These are phyloP conservation scores for Alternaria angustiovoidea DNA, from an alignment of 2,329 filamentous ascomycete species.

Conservation along the genomic window DNA sequence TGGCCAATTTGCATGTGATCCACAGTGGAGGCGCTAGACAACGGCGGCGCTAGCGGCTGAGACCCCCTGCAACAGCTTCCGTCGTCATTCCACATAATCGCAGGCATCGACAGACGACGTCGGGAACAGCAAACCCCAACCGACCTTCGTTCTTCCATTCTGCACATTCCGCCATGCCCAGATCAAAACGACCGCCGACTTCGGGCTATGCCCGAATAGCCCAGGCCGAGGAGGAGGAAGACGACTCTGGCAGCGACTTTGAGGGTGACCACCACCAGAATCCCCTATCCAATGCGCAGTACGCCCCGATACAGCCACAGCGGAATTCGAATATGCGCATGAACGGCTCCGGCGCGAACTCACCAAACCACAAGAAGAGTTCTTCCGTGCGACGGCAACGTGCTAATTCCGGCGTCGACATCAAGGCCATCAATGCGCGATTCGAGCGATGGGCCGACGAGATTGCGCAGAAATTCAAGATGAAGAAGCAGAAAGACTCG, in stretches of 20 bases:
- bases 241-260: conserved; percentile 49
- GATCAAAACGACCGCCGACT: conserved; percentile 51
- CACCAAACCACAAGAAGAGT: conserved; percentile 41
- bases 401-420: conserved; percentile 90
- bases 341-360: conserved; percentile 43
- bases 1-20: conserved; percentile 14
- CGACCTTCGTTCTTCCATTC: conserved; percentile 11
- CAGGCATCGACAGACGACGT: conserved; percentile 15
- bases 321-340: conserved; percentile 56
- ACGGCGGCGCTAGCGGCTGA: conserved; percentile 23
- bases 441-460: conserved; percentile 97
- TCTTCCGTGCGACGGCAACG: conserved; percentile 59
- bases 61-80: conserved; percentile 29
- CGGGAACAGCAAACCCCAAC: conserved; percentile 18
- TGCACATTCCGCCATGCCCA: conserved; percentile 36
- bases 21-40: conserved; percentile 10
- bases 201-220: conserved; percentile 62
- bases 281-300: conserved; percentile 51
- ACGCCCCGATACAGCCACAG: conserved; percentile 59
- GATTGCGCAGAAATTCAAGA: conserved; percentile 96
- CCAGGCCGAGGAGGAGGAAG: conserved; percentile 61
- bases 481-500: conserved; percentile 76
- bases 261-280: conserved; percentile 51
- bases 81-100: conserved; percentile 38
- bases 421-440: conserved; percentile 97